Base-by-base conservation (phyloP, 2,329 filamentous ascomycete species). In the Ploettnerulaceae sp. region DNA sequence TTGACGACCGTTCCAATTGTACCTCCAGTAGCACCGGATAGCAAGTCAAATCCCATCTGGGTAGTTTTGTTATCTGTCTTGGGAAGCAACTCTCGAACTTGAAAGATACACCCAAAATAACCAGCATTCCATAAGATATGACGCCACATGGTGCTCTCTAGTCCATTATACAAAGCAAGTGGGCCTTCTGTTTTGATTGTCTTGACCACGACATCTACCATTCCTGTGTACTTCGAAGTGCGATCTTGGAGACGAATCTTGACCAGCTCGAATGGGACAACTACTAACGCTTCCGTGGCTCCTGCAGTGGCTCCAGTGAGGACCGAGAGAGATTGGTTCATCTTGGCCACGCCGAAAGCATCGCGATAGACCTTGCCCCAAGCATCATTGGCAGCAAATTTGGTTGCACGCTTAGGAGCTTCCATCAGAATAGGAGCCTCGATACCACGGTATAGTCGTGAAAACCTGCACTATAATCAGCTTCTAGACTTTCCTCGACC, bases 101-200 rank as follows among this genome's bases (percentile, higher is more conserved):
- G 93, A 81, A 94, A 95, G 67, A 98, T 98, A 70, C 89, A 94
- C 63, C 93, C 93, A 67, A 98, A 98, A 77, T 95, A 96, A 49
- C 90, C 91, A 11, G 86, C 81, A 70, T 96, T 96, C 90, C 90
- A 96, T 51, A 89, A 74, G 46, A 89, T 81, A 70, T 98, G 93
- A 54, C 93, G 83, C 93, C 93, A 98, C 72, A 97, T 73, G 46
- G 93, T 98, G 52, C 86, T 91, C 73, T 98, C 93, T 37, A 98
- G 81, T 47, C 93, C 93, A 69, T 97, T 94, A 77, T 97, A 98
- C 65, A 98, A 76, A 50, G 91, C 88, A 54, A 97, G 74, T 12
- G 84, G 71, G 6, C 93, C 91, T 69, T 97, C 91, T 51, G 82
- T 75, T 65, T 80, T 80, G 59, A 96, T 75, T 31, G 89, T 95